phyloP scores from a whole-genome alignment of 2,329 filamentous ascomycete species.

The Phialophora tarda region DNA sequence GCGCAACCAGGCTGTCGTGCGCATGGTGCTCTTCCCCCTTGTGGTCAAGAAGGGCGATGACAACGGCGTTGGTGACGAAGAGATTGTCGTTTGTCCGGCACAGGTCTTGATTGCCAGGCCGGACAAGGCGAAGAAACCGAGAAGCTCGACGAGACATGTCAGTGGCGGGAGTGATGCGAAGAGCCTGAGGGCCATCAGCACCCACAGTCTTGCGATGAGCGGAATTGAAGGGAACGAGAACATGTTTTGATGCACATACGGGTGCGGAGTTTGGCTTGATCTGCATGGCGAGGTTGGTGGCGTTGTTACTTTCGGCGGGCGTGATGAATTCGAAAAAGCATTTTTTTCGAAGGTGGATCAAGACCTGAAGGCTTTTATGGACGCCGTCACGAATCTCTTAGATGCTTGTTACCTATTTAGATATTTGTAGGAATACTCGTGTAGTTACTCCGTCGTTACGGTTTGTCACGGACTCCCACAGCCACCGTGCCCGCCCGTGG shows the following conservation, averaged over 20 bases:
- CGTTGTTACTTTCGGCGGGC: neutral
- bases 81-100: conserved; percentile 93
- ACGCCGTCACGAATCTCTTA: conserved; percentile 19
- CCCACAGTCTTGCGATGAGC: conserved; percentile 52
- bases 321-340: conserved; percentile 4
- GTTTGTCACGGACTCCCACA: neutral
- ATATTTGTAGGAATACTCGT: neutral
- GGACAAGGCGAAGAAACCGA: conserved; percentile 50
- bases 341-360: neutral
- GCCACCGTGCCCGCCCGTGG: neutral
- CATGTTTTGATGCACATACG: conserved; percentile 24
- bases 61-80: conserved; percentile 82
- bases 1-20: conserved; percentile 74
- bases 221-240: conserved; percentile 45
- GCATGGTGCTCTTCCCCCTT: conserved; percentile 91
- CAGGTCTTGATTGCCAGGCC: conserved; percentile 79
- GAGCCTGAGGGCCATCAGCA: conserved; percentile 50
- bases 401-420: conserved; percentile 7
- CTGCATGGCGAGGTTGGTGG: conserved; percentile 15
- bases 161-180: conserved; percentile 50
- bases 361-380: neutral
- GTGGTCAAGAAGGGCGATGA: conserved; percentile 97
- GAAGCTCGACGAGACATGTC: conserved; percentile 47
- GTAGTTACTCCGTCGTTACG: neutral
- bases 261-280: conserved; percentile 9